Evolutionary conservation across 371 early-diverging fungal species (phyloP), one percentile per base, ranked within the genome.

Genomic region (Encephalitozoon cuniculi): DNA sequence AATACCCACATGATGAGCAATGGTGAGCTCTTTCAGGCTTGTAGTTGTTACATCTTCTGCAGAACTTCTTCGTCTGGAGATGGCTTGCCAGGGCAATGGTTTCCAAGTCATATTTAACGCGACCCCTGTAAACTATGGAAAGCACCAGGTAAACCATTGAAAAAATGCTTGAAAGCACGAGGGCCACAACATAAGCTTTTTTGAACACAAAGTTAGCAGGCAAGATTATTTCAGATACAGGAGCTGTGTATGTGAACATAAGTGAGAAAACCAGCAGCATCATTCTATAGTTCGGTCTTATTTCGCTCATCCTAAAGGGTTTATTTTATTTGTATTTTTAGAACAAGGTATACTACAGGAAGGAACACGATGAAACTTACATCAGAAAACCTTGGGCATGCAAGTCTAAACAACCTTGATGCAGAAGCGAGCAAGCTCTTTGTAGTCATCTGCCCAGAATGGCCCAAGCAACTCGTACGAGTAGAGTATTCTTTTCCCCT

Each of bases 21-120:
- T 98, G 99, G 84, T 97, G 96, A 18, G 94, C 92, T 30, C 99
- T 86, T 70, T 94, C 79, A 15, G 97, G 96, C 68, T 92, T 91
- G 12, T 86, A 88, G 26, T 89, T 87, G 86, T 88, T 68, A 76
- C 89, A 88, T 52, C 83, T 86, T 11, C 74, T 82, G 74, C 89
- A 88, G 75, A 79, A 79, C 68, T 74, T 75, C 30, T 18, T 54
- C 1, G 34, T 39, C 11, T 54, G 3, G 4, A 26, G n/a, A 1
- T 53, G 9, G 1, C 4, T 18, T 34, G 6, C 34, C 26, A 52
- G 26, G n/a, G 3, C 21, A 7, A 46, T 39, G 7, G 43, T n/a
- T 44, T 44, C 39, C 28, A 23, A 4, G 23, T 44, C 44, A 11
- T 51, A 51, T 4, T 46, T 18, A n/a, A 72, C 73, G 26, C 64